Evolutionary conservation across 2,329 filamentous ascomycete species (phyloP).

Genomic region (Immersiporthe knoxdaviesiana): DNA sequence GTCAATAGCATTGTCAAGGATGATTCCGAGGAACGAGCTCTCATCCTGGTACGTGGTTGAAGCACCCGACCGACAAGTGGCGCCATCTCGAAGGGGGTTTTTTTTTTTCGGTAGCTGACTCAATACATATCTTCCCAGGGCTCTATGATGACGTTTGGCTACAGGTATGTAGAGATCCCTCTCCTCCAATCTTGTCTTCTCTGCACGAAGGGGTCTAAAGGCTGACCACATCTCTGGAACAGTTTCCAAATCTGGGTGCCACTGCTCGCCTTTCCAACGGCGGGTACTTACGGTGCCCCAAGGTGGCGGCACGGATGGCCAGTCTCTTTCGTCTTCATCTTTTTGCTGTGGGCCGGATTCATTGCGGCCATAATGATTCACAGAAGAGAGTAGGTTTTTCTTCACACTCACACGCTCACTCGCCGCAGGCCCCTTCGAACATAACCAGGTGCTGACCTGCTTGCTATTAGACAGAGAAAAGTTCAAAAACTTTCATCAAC

Average conservation of each 20-base stretch:
- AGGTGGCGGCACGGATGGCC: slow-evolving; percentile 54
- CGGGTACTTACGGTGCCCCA: slow-evolving; percentile 46
- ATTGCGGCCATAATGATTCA: slow-evolving; percentile 43
- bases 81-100: background rate
- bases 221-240: background rate
- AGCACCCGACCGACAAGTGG: background rate
- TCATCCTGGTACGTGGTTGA: slow-evolving; percentile 39
- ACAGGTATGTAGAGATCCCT: slow-evolving; percentile 33
- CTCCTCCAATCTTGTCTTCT: background rate
- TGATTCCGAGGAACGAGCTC: slow-evolving; percentile 45
- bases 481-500: background rate
- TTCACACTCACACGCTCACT: no score
- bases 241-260: slow-evolving; percentile 50
- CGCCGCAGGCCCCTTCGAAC: background rate
- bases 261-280: slow-evolving; percentile 47
- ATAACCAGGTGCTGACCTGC: background rate
- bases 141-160: slow-evolving; percentile 51
- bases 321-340: slow-evolving; percentile 49
- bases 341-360: slow-evolving; percentile 49
- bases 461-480: slow-evolving; percentile 15
- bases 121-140: slow-evolving; percentile 36
- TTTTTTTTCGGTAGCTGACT: slow-evolving; percentile 10
- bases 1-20: slow-evolving; percentile 48
- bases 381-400: slow-evolving; percentile 33
- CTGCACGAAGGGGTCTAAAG: background rate